Evolutionary conservation across 371 early-diverging fungal species (phyloP).

Genomic region (Capniomyces stellatus): DNA sequence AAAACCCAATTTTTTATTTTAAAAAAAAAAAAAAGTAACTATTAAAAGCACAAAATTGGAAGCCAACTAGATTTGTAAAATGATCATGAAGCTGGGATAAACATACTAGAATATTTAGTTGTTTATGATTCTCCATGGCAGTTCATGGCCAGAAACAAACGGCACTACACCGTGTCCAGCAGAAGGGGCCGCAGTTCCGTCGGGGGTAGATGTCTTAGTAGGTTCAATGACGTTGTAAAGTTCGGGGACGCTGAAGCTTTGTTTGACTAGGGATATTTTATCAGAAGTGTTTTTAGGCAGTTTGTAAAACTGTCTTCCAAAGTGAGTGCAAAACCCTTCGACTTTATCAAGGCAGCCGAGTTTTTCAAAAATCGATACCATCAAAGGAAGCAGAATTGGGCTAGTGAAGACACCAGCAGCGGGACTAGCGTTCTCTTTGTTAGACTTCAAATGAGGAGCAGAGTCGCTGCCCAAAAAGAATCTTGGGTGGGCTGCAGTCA

Average conservation of each 20-base stretch:
- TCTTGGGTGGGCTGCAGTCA: constrained; percentile 59
- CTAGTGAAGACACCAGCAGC: constrained; percentile 91
- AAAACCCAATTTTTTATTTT: not conserved
- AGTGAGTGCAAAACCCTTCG: constrained; percentile 60
- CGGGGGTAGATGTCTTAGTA: not conserved
- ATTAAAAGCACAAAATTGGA: not conserved
- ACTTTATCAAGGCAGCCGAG: constrained; percentile 64
- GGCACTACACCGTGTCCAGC: constrained; percentile 48
- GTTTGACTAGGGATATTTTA: constrained; percentile 2
- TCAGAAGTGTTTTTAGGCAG: constrained; percentile 6
- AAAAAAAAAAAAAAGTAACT: not conserved
- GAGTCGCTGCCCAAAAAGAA: constrained; percentile 96
- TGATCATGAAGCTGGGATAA: too few relatives aligned
- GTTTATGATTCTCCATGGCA: constrained; percentile 46
- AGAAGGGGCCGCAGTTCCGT: not conserved
- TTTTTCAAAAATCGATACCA: constrained; percentile 75
- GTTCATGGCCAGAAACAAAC: constrained; percentile 56
- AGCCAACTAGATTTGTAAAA: too few relatives aligned
- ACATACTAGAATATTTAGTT: too few relatives aligned
- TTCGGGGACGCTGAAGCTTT: not conserved
- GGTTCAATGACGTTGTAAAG: not conserved
- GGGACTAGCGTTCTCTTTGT: constrained; percentile 59
- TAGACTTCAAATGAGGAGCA: constrained; percentile 79
- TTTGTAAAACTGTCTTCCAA: constrained; percentile 70
- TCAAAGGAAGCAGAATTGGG: constrained; percentile 61